phyloP scores from a whole-genome alignment of 2,329 filamentous ascomycete genomes.

The Penicillium sp. region DNA sequence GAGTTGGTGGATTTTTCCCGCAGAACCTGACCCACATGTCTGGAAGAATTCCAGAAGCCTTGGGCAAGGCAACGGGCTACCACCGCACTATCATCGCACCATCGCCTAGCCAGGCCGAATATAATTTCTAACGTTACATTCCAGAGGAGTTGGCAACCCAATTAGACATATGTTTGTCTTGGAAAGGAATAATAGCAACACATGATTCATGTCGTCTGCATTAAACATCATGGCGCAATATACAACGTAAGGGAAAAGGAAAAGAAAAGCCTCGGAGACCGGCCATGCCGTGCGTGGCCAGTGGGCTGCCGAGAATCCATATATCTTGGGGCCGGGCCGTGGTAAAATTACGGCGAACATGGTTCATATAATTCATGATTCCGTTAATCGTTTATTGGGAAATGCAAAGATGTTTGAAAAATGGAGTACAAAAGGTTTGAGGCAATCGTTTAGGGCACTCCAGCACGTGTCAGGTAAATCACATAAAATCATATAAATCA shows the following conservation, averaged over 20 bases:
- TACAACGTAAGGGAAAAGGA: neutral
- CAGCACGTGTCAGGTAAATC: neutral
- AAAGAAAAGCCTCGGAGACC: neutral
- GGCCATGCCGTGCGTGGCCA: neutral
- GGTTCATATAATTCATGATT: neutral
- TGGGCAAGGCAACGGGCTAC: neutral
- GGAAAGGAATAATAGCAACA: neutral
- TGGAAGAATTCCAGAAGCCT: conserved; percentile 5
- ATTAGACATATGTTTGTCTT: neutral
- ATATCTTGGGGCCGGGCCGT: neutral
- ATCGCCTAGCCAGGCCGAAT: neutral
- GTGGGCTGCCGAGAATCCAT: neutral
- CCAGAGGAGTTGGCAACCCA: neutral
- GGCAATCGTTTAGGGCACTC: neutral
- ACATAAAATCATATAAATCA: too few species aligned
- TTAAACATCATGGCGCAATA: conserved; percentile 1
- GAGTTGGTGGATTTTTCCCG: neutral
- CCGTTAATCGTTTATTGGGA: neutral
- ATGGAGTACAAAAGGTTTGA: neutral
- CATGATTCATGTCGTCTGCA: neutral
- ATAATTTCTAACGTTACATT: neutral
- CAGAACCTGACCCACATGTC: neutral
- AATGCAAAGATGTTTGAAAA: neutral
- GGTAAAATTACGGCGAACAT: neutral
- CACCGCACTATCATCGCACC: neutral